Conservation (phyloP, 2,329 filamentous ascomycete genomes). For the Xylariaceae sp. region DNA sequence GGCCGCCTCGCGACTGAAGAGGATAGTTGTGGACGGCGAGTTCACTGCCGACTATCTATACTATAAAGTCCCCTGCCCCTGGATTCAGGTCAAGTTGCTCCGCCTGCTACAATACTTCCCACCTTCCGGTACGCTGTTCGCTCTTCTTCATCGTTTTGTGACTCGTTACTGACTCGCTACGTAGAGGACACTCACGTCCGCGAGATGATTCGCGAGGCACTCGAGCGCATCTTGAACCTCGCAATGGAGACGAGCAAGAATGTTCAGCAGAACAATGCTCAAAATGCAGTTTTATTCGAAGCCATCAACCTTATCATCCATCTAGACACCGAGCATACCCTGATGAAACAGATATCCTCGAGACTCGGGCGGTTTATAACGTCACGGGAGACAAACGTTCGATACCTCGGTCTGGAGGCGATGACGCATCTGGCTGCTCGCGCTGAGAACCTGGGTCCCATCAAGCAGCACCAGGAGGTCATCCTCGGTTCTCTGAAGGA, state of each 20-base stretch:
- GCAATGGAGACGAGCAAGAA: conserved; percentile 96
- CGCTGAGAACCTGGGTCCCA: conserved; percentile 89
- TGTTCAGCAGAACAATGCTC: conserved; percentile 97
- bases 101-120: conserved; percentile 93
- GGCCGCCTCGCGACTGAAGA: conserved; percentile 81
- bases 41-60: conserved; percentile 90
- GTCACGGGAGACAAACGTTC: conserved; percentile 93
- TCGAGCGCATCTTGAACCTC: conserved; percentile 85
- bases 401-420: conserved; percentile 90
- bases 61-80: conserved; percentile 99
- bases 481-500: conserved; percentile 93
- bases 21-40: conserved; percentile 84
- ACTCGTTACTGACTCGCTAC: conserved; percentile 23
- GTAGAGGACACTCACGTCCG: conserved; percentile 87
- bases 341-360: conserved; percentile 94
- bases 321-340: conserved; percentile 84
- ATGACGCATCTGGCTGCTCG: conserved; percentile 97
- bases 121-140: conserved; percentile 72
- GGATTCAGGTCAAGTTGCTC: conserved; percentile 94
- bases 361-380: conserved; percentile 93
- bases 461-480: conserved; percentile 95
- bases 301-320: conserved; percentile 98
- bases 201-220: conserved; percentile 82
- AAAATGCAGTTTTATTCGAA: conserved; percentile 96
- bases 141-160: conserved; percentile 15